phyloP scores from a whole-genome alignment of 306 rosid genomes.

The Dalbergia cochinchinensis region DNA sequence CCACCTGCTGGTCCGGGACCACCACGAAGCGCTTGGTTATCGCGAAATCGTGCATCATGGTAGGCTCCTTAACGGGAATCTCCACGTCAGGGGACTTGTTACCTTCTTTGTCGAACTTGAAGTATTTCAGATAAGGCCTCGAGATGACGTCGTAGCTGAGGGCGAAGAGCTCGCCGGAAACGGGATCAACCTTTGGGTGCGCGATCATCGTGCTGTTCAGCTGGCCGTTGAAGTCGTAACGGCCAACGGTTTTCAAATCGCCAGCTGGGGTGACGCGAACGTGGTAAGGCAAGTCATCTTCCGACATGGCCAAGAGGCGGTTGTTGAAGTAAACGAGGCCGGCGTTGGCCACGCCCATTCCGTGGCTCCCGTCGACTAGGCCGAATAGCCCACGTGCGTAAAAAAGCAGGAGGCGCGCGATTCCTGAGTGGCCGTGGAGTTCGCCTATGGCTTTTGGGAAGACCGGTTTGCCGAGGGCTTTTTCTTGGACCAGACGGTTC shows the following conservation, averaged over 20 bases:
- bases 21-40: slow-evolving; percentile 77
- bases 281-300: slow-evolving; percentile 84
- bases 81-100: slow-evolving; percentile 76
- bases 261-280: slow-evolving; percentile 65
- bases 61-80: slow-evolving; percentile 67
- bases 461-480: slow-evolving; percentile 70
- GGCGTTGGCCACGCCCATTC: slow-evolving; percentile 97
- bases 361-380: slow-evolving; percentile 70
- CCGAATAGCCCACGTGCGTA: slow-evolving; percentile 75
- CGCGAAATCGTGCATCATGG: slow-evolving; percentile 98
- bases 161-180: slow-evolving; percentile 66
- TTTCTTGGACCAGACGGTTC: slow-evolving; percentile 72
- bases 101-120: slow-evolving; percentile 65
- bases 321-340: slow-evolving; percentile 84
- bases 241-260: slow-evolving; percentile 76
- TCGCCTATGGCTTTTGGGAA: slow-evolving; percentile 97
- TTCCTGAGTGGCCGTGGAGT: slow-evolving; percentile 96
- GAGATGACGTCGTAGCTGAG: slow-evolving; percentile 66
- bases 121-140: slow-evolving; percentile 86
- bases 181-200: slow-evolving; percentile 86
- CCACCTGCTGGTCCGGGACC: slow-evolving; percentile 95
- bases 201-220: slow-evolving; percentile 85
- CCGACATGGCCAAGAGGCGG: slow-evolving; percentile 78
- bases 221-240: slow-evolving; percentile 73
- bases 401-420: slow-evolving; percentile 80